Evolutionary conservation across 805 yeast species (phyloP), one percentile per base, ranked within the genome.

Genomic region (Scheffersomyces coipomensis): DNA sequence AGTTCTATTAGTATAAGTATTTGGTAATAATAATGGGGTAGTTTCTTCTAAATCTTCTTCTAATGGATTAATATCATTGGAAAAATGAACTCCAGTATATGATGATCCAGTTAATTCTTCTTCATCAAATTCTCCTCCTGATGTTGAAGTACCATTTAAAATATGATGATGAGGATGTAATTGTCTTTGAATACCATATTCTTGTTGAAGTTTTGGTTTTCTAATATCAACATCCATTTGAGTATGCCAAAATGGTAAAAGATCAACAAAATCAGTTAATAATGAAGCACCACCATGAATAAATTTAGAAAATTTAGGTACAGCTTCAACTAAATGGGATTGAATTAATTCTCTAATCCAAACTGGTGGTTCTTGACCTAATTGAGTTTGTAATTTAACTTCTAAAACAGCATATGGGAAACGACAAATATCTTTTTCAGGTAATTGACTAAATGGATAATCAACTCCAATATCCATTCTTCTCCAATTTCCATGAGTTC

Each of bases 391-490:
- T 47, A 93, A 75, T 66, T 93, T 93, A 43, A 93, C 99, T 70
- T 93, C 99, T 52, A 93, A 73, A 30, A 93, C 97, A 1, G 99
- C 99, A 62, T 93, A 93, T 3, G 99, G 99, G 68, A 93, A 93
- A 53, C 97, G 76, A 58, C 91, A 91, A 37, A 87, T 79, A 57
- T 93, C 99, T 45, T 75, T 73, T 30, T 85, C 91, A 3, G 90
- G 80, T 40, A 93, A 73, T 64, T 91, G 96, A 39, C 71, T 65
- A 63, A 93, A 93, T 32, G 99, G 99, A 79, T 81, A 93, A 64
- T 93, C 96, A 25, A 93, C 93, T 34, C 99, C 99, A 58, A 93
- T 93, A 63, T 93, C 99, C 83, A 83, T 89, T 66, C 99, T 81
- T 69, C 99, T 83, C 99, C 99, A 93, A 66, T 93, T 93, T 29